Base-by-base conservation (phyloP, 2,329 filamentous ascomycete species). In the Fusarium dlaminii region DNA sequence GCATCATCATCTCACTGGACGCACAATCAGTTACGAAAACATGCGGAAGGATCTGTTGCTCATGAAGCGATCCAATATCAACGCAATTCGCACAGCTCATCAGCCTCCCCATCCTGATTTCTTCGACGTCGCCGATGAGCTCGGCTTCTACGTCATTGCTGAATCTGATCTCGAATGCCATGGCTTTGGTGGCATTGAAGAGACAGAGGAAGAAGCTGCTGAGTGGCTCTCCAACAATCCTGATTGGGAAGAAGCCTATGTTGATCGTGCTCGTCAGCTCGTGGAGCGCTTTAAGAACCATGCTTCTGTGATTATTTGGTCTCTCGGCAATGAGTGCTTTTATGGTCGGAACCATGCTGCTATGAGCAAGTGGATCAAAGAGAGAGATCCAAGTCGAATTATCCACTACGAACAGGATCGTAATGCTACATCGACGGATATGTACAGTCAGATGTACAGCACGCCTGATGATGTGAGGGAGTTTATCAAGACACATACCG, bases 41-140 rank as follows among this genome's bases (percentile, higher is more conserved):
- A 86, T 93, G 75, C 84, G 87, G 60, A 81, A 84, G 3, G 92
- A 94, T 70, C 83, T 94, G 7, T 70, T 91, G 6, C 82, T 87
- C 8, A 94, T 94, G 91, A 93, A 93, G 79, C 82, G 82, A 3
- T 87, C 92, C 80, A 92, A 93, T 72, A 88, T 94, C 78, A 94
- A 94, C 70, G 90, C 91, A 5, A 86, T 94, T 15, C 88, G 92
- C 3, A 92, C 90, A 1, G 91, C 87, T 1, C 92, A 94, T 77
- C 90, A 94, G 55, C 87, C 89, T 15, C 91, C 90, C 36, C 89
- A 92, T 65, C 84, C 87, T 3, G 82, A 86, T 14, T 78, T 93
- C 1, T 91, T 91, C 67, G 89, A 91, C 37, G 82, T 92, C 1
- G 87, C 89, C 1, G 90, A 92, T 61, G 87, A 91, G 70, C 82